Base-by-base conservation (phyloP, 768 basidiomycete species). In the button mushroom (Agaricus bisporus) region DNA sequence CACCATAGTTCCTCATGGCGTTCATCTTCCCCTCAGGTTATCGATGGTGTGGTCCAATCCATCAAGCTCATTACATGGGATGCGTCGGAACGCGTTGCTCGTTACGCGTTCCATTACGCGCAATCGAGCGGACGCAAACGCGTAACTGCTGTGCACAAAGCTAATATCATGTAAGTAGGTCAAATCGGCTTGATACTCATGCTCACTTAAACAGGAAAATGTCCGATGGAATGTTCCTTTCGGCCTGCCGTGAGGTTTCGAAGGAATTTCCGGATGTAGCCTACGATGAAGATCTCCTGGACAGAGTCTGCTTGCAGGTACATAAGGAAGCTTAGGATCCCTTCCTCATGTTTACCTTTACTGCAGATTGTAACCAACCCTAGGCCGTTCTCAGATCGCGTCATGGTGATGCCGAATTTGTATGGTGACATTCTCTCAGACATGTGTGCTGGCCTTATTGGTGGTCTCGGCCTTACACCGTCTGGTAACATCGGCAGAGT, bases 381-480 rank as follows among this genome's bases (percentile, higher is more conserved):
- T 20, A 76, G 71, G 62, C 97, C 97, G 6, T 99, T 85, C 74
- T 80, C 91, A 36, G 94, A 97, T 73, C 87, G 93, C 47, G 95
- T 99, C 59, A 98, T 99, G 95, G 97, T 99, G 60, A 98, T 98
- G 95, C 97, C 97, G 50, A 99, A 99, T 77, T 74, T 99, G 57
- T 95, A 91, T 63, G 91, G 88, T 66, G 94, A 94, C 68, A 97
- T 97, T 65, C 74, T 97, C 59, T 97, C 94, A 45, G 95, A 99
- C 69, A 94, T 99, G 88, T 95, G 93, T 61, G 97, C 97, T 56
- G 97, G 97, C 55, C 79, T 99, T 61, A 98, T 99, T 70, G 97
- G 97, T 57, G 97, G 97, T 58, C 79, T 99, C 59, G 97, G 97
- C 59, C 78, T 98, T 60, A 98, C 95, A 0, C 95, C 95, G 28